Conservation (phyloP, 1,284 basidiomycete genomes). For the Heimioporus retisporus region DNA sequence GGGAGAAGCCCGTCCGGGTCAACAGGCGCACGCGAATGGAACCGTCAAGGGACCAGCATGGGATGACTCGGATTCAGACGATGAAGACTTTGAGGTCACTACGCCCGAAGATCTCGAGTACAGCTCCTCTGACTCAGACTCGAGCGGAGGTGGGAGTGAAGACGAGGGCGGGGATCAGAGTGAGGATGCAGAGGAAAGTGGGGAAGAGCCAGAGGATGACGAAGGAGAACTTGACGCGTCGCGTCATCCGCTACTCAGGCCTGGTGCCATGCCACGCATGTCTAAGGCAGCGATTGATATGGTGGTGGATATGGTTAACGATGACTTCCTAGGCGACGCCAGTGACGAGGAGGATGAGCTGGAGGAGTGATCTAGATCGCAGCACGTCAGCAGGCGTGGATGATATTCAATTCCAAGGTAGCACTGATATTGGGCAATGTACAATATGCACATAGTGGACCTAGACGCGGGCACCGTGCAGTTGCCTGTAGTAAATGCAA, state of each 20-base stretch:
- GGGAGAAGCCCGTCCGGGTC: conserved; percentile 14
- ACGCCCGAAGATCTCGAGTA: conserved; percentile 46
- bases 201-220: conserved; percentile 29
- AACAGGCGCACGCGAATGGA: conserved; percentile 20
- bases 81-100: conserved; percentile 57
- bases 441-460: too few species aligned
- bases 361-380: not conserved
- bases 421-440: too few species aligned
- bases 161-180: conserved; percentile 22
- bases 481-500: too few species aligned
- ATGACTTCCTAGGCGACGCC: conserved; percentile 48
- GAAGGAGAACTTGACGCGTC: conserved; percentile 56
- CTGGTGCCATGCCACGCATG: conserved; percentile 76
- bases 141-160: conserved; percentile 26
- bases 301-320: conserved; percentile 56
- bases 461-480: too few species aligned
- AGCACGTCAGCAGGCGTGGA: too few species aligned
- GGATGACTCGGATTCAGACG: conserved; percentile 62
- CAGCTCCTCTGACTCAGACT: conserved; percentile 1
- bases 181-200: conserved; percentile 23
- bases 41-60: conserved; percentile 49
- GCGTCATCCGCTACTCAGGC: conserved; percentile 70
- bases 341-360: conserved; percentile 53
- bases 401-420: not conserved
- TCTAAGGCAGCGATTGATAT: conserved; percentile 71